Evolutionary conservation across 2,329 filamentous ascomycete genomes (phyloP), one percentile per base, ranked within the genome.

Genomic region (Hypoxylon sp.): DNA sequence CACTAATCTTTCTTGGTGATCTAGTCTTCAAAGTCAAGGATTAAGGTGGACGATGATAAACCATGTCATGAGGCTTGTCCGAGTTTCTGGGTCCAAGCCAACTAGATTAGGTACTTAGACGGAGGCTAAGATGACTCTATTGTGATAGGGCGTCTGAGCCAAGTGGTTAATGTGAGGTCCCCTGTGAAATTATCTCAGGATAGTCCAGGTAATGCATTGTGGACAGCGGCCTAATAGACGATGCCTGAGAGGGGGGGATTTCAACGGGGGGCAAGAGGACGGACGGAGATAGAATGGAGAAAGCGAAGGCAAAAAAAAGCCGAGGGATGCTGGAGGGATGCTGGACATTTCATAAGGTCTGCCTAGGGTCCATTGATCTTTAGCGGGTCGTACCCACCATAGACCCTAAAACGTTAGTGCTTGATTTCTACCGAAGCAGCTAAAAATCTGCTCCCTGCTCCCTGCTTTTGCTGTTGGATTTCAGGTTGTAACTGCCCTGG

Each of bases 311-410:
- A 21, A 32, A 49, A 61, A 61, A 62, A 70, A 53, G 67, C 67
- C 67, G 64, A 65, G 53, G 28, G 28, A 30, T 30, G 6, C 28
- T 30, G 6, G 28, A 30, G 28, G 28, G 64, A 65, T 67, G 52
- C 30, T 53, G 49, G 45, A 46, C 63, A 25, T 34, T 62, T 28
- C 43, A 5, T 52, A 60, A 61, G 46, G 28, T 38, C 63, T 62
- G 41, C 61, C 61, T 58, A 60, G 65, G 68, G 55, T 60, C 58
- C 46, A 62, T 52, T 65, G 63, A 65, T 65, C 65, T 70, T 68
- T 69, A 68, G 69, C 67, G 67, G 67, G 63, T 64, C 69, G n/a
- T 63, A 66, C 14, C 64, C 67, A 71, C 69, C 63, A 23, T 61
- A 68, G 46, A 58, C 67, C 46, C 55, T 69, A 71, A 71, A 65